Conservation (phyloP, 2,329 filamentous ascomycete species). For the Pseudogymnoascus sp. region DNA sequence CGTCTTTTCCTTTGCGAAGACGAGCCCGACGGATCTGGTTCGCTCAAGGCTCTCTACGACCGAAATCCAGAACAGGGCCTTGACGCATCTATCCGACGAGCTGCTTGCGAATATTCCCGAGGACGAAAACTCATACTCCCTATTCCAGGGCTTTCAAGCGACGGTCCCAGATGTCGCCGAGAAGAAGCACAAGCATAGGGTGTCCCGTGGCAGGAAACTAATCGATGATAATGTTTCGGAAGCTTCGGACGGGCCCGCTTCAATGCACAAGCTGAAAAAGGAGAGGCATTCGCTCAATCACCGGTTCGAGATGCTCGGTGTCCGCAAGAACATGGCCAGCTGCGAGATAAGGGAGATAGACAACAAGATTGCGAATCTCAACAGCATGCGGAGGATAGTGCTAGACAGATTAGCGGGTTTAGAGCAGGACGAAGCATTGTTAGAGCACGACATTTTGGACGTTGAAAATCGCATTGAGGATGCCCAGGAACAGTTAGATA, state of each 20-base stretch:
- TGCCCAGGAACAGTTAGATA: constrained; percentile 50
- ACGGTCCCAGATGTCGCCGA: constrained; percentile 68
- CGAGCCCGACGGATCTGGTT: constrained; percentile 87
- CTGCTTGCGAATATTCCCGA: constrained; percentile 85
- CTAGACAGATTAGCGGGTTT: constrained; percentile 76
- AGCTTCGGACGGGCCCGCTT: constrained; percentile 51
- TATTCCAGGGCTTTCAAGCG: constrained; percentile 95
- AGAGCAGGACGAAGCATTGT: constrained; percentile 81
- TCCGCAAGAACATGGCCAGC: constrained; percentile 96
- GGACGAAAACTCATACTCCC: constrained; percentile 74
- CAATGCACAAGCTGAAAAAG: constrained; percentile 66
- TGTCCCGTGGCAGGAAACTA: constrained; percentile 69
- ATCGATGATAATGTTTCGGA: constrained; percentile 55
- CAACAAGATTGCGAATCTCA: constrained; percentile 88
- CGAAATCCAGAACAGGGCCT: constrained; percentile 89
- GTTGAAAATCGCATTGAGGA: constrained; percentile 56
- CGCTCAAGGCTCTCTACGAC: constrained; percentile 81
- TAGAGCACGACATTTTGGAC: constrained; percentile 76
- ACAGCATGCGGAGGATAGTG: constrained; percentile 87
- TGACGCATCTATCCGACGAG: constrained; percentile 84
- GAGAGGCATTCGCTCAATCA: constrained; percentile 76
- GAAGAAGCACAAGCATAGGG: constrained; percentile 61
- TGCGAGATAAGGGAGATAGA: constrained; percentile 95
- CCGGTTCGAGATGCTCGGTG: constrained; percentile 79
- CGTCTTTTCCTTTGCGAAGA: constrained; percentile 84